Evolutionary conservation across 768 basidiomycete species (phyloP).

Genomic region (Xerocomellus intermedius): DNA sequence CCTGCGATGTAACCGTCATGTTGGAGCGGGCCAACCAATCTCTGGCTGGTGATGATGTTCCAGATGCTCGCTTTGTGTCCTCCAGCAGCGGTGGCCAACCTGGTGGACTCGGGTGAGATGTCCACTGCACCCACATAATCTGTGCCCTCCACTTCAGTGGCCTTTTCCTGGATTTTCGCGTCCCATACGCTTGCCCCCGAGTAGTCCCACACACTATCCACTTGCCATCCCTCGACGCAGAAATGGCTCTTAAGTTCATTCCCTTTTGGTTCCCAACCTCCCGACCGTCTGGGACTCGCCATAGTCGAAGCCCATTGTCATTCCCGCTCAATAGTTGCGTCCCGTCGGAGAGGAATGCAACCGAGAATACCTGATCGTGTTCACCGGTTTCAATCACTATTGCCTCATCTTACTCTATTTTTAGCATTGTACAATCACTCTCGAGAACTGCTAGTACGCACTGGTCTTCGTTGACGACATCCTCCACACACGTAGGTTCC

Average conservation of each 20-base stretch:
- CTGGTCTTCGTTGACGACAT: not conserved
- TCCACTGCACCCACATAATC: not conserved
- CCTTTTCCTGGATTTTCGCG: not conserved
- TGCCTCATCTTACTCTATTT: not conserved
- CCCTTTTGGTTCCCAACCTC: not conserved
- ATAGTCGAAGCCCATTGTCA: not conserved
- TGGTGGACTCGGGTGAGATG: not conserved
- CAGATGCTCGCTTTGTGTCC: too few relatives aligned
- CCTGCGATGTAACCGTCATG: too few relatives aligned
- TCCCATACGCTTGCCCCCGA: not conserved
- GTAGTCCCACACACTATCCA: not conserved
- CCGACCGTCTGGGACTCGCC: not conserved
- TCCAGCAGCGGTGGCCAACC: not conserved
- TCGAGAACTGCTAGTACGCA: not conserved
- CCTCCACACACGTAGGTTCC: not conserved
- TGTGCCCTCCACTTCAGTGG: not conserved
- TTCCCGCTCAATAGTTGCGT: not conserved
- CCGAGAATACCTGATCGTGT: fast-evolving
- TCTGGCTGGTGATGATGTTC: too few relatives aligned
- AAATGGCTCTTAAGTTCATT: not conserved
- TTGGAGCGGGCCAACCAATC: too few relatives aligned
- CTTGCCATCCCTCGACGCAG: not conserved
- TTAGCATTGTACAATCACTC: not conserved
- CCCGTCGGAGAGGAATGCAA: not conserved
- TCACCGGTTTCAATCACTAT: not conserved